A percentile compares a stretch with the other conserved stretches of the same genome.
phyloP scores from a whole-genome alignment of 1,284 basidiomycete species.

The Austropuccinia psidii region DNA sequence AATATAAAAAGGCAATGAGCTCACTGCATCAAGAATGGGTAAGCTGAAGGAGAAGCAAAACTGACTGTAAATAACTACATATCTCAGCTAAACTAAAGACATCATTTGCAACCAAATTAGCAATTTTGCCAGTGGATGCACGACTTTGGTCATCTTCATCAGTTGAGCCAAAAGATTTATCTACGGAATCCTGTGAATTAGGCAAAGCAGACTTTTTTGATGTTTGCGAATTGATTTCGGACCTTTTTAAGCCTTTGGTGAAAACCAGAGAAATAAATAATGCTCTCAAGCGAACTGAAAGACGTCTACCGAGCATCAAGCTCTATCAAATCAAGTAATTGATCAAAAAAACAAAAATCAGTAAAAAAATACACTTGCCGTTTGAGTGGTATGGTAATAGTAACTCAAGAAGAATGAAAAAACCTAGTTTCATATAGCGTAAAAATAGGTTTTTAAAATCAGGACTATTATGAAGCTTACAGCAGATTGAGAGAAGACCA shows the following conservation, averaged over 20 bases:
- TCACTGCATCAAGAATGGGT: slow-evolving; percentile 39
- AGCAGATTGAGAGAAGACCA: slow-evolving; percentile 24
- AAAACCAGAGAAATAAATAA: slow-evolving; percentile 55
- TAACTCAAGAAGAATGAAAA: neutral
- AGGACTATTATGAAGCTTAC: neutral
- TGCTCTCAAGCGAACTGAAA: slow-evolving; percentile 44
- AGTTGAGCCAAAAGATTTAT: neutral
- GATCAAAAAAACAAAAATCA: too few species aligned
- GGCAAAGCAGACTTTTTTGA: slow-evolving; percentile 42
- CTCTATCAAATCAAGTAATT: neutral
- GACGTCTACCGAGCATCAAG: slow-evolving; percentile 18
- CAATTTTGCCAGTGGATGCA: slow-evolving; percentile 53
- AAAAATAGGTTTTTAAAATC: neutral
- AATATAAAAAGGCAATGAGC: slow-evolving; percentile 43
- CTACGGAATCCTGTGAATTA: slow-evolving; percentile 41
- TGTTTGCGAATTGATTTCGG: slow-evolving; percentile 45
- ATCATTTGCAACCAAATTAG: slow-evolving; percentile 55
- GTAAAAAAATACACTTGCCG: too few species aligned
- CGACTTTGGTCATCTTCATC: slow-evolving; percentile 41
- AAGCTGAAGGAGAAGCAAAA: too few species aligned
- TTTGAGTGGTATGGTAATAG: too few species aligned
- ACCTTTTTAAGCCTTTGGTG: slow-evolving; percentile 53
- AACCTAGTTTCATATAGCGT: neutral
- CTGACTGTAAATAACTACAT: slow-evolving; percentile 24
- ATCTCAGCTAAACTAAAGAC: slow-evolving; percentile 46